Conservation (phyloP, 306 rosid genomes). For the Vigna mungo region DNA sequence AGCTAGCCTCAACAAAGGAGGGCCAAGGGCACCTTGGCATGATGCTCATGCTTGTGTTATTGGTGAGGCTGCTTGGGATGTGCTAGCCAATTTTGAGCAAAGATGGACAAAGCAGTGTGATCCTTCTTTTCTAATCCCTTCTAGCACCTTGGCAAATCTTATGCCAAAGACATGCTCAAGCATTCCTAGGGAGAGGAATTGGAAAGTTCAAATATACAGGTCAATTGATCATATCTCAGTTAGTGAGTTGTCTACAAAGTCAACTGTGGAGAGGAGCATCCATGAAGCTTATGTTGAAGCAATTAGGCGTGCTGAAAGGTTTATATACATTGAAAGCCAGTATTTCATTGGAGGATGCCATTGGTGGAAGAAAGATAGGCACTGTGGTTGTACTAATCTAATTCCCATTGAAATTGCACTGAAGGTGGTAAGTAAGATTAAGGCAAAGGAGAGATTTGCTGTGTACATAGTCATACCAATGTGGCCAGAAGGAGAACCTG, state of each 20-base stretch:
- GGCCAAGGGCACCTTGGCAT: conserved; percentile 95
- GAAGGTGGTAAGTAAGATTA: conserved; percentile 79
- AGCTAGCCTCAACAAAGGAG: conserved; percentile 76
- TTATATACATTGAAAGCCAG: conserved; percentile 95
- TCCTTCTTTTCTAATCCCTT: conserved; percentile 68
- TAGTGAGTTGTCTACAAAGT: conserved; percentile 56
- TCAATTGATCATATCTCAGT: conserved; percentile 75
- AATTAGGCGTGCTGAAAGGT: conserved; percentile 79
- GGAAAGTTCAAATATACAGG: conserved; percentile 90
- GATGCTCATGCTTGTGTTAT: conserved; percentile 88
- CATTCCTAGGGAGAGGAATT: conserved; percentile 50
- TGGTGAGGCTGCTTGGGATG: conserved; percentile 92
- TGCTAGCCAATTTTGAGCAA: conserved; percentile 85
- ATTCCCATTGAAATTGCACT: conserved; percentile 91
- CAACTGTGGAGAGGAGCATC: conserved; percentile 74
- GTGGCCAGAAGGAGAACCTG: conserved; percentile 96
- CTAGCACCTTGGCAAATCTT: conserved; percentile 54
- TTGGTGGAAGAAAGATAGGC: conserved; percentile 76
- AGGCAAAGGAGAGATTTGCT: conserved; percentile 76
- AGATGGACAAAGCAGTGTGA: conserved; percentile 85
- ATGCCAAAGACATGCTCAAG: conserved; percentile 51
- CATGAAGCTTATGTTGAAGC: conserved; percentile 91
- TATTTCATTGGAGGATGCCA: conserved; percentile 93
- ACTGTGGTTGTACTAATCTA: conserved; percentile 74
- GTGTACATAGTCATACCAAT: conserved; percentile 87